Evolutionary conservation across 768 basidiomycete genomes (phyloP).

Genomic region (Candolleomyces aberdarensis): DNA sequence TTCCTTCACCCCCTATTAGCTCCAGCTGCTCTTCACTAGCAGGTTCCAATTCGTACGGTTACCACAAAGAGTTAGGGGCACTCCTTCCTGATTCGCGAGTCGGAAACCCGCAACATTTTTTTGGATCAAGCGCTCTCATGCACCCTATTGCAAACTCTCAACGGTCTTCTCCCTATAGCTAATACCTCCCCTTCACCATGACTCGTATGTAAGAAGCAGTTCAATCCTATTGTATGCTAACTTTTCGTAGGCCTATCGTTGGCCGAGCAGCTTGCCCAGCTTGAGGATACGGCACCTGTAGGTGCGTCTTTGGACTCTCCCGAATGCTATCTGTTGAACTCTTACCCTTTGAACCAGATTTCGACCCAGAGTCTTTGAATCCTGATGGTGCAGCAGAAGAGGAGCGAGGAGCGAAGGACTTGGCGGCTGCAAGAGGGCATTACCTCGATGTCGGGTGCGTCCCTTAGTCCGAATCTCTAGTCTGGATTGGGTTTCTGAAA

Average conservation of each 20-base stretch:
- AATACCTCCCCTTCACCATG: not conserved
- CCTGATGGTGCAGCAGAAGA: constrained; percentile 43
- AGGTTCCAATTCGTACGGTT: not conserved
- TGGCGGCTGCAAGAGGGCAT: constrained; percentile 56
- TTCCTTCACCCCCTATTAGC: not conserved
- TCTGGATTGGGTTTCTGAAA: not conserved
- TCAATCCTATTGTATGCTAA: not conserved
- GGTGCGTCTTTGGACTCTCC: constrained; percentile 41
- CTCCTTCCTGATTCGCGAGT: not conserved
- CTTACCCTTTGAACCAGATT: constrained; percentile 38
- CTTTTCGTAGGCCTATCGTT: constrained; percentile 47
- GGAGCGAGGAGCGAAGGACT: constrained; percentile 34
- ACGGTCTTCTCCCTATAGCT: not conserved
- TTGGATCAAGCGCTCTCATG: not conserved
- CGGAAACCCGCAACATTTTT: not conserved
- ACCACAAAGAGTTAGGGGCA: not conserved
- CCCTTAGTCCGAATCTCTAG: not conserved
- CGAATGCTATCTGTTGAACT: not conserved
- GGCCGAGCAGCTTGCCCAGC: constrained; percentile 77
- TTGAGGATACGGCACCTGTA: constrained; percentile 66
- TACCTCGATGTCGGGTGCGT: constrained; percentile 84
- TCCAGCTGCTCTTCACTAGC: not conserved
- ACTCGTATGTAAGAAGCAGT: not conserved
- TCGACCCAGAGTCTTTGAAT: constrained; percentile 73
- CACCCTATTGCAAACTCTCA: no score